Conservation (phyloP, 1,284 basidiomycete genomes). For the Laetiporus sulphureus region DNA sequence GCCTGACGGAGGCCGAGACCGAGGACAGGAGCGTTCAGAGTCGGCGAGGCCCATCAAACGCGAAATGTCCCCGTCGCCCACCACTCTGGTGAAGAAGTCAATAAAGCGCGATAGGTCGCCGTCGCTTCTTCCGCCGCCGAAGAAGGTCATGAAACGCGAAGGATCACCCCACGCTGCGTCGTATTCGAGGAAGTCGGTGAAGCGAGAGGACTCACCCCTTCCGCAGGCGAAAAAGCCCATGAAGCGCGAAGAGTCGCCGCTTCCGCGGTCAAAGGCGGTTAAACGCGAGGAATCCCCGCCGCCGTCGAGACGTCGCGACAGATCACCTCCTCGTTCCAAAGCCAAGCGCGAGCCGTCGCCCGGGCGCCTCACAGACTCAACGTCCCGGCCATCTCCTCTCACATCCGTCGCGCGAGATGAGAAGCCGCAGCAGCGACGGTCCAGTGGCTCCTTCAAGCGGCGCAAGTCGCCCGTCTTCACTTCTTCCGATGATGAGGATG, state of each 20-base stretch:
- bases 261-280: slow-evolving; percentile 25
- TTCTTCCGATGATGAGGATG: slow-evolving; percentile 54
- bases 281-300: slow-evolving; percentile 30
- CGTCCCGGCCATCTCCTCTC: slow-evolving; percentile 12
- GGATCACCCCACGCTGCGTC: no score
- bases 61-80: background rate
- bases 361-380: slow-evolving; percentile 15
- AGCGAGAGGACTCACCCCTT: no score
- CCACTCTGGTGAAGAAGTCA: no score
- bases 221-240: slow-evolving; percentile 27
- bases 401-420: slow-evolving; percentile 17
- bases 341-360: slow-evolving; percentile 14
- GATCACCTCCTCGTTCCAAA: slow-evolving; percentile 17
- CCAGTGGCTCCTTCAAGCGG: slow-evolving; percentile 15
- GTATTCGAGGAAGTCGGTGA: slow-evolving; percentile 6
- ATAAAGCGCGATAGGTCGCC: no score
- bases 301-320: no score
- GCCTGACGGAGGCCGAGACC: slow-evolving; percentile 8
- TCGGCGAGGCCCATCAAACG: background rate
- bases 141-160: slow-evolving; percentile 13
- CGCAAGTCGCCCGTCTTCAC: slow-evolving; percentile 45
- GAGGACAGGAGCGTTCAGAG: slow-evolving; percentile 6
- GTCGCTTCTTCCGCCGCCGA: no score
- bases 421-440: slow-evolving; percentile 10
- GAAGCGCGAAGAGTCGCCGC: slow-evolving; percentile 20